A percentile compares a stretch with the other conserved stretches of the same genome.
These are phyloP conservation scores for Yarrowia bubula DNA, from an alignment of 805 yeast genomes.

Conservation along the genomic window DNA sequence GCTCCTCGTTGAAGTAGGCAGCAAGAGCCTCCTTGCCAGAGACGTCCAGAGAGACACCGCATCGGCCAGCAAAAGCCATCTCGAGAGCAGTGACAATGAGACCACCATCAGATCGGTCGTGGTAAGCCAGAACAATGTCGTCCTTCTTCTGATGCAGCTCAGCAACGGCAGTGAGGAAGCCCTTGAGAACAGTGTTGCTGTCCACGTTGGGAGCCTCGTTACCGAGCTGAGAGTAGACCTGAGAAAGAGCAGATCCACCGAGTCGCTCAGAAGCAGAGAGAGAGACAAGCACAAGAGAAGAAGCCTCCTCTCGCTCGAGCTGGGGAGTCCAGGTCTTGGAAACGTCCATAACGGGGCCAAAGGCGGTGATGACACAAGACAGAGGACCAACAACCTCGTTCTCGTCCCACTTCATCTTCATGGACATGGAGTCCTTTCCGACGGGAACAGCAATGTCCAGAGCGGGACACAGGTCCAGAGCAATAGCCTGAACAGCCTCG, in stretches of 20 bases:
- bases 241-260: constrained; percentile 95
- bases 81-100: constrained; percentile 78
- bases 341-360: constrained; percentile 81
- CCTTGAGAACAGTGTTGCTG: constrained; percentile 59
- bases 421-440: constrained; percentile 98
- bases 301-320: constrained; percentile 49
- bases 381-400: constrained; percentile 95
- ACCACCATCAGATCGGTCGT: constrained; percentile 97
- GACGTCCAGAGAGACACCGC: constrained; percentile 64
- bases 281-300: constrained; percentile 71
- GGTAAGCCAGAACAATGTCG: constrained; percentile 73
- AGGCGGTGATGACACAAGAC: constrained; percentile 86
- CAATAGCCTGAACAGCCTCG: constrained; percentile 96
- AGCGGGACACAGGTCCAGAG: constrained; percentile 89
- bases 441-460: constrained; percentile 92
- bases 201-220: constrained; percentile 79
- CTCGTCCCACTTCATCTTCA: constrained; percentile 92
- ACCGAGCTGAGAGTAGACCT: constrained; percentile 88
- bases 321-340: constrained; percentile 95
- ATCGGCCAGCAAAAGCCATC: constrained; percentile 96
- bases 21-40: constrained; percentile 46
- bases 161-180: constrained; percentile 65
- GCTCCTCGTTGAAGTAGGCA: constrained; percentile 82
- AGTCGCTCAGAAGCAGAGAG: constrained; percentile 63
- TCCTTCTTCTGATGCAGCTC: constrained; percentile 64